phyloP scores from a whole-genome alignment of 495 filamentous ascomycete species.

The Filosporella fistucella region DNA sequence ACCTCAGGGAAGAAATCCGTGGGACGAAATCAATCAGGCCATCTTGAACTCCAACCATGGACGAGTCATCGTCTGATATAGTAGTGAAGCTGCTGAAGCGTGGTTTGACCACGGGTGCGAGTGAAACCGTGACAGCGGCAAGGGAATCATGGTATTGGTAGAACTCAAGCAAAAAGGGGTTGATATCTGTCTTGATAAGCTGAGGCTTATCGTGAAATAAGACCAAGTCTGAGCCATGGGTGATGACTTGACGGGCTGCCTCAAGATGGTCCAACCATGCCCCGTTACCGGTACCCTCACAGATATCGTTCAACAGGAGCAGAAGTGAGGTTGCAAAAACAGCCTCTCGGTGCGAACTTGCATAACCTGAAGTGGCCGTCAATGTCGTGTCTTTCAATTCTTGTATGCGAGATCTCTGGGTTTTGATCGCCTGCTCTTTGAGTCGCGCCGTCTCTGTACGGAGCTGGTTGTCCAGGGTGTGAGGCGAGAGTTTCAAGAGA shows the following conservation, averaged over 20 bases:
- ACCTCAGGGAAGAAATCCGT: slow-evolving; percentile 14
- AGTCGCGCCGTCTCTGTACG: slow-evolving; percentile 2
- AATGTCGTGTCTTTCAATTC: background rate
- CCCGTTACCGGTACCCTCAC: slow-evolving; percentile 10
- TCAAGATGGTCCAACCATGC: slow-evolving; percentile 3
- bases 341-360: background rate
- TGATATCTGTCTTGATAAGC: slow-evolving; percentile 5
- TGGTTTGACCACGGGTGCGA: background rate
- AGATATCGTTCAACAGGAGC: slow-evolving; percentile 14
- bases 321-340: slow-evolving; percentile 12
- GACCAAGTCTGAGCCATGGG: background rate
- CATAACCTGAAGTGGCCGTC: background rate
- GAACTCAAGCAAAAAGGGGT: slow-evolving; percentile 18
- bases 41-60: slow-evolving; percentile 7
- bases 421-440: slow-evolving; percentile 4
- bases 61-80: background rate
- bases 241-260: slow-evolving; percentile 5
- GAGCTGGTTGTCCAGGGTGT: background rate
- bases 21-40: slow-evolving; percentile 8
- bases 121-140: slow-evolving; percentile 10
- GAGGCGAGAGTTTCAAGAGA: slow-evolving; percentile 3
- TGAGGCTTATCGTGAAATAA: too few species aligned
- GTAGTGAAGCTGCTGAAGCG: background rate
- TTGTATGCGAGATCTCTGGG: slow-evolving; percentile 1
- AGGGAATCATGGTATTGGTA: slow-evolving; percentile 17